phyloP scores from a whole-genome alignment of 1,284 basidiomycete genomes.

The Meira miltonrushii region DNA sequence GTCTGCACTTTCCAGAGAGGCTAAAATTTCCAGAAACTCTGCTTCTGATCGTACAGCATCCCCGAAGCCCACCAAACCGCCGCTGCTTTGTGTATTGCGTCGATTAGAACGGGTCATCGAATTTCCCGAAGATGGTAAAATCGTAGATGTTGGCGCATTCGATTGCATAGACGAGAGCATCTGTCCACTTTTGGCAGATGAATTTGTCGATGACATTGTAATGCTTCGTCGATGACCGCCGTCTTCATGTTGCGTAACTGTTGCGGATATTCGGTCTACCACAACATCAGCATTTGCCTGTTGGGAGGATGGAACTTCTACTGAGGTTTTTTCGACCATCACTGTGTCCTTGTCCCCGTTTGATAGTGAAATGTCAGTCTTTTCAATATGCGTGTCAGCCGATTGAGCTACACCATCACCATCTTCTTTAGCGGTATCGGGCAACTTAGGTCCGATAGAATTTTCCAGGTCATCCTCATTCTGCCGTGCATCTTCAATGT shows the following conservation, averaged over 20 bases:
- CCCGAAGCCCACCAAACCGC: constrained; percentile 58
- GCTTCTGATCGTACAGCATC: constrained; percentile 90
- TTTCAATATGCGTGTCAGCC: constrained; percentile 9
- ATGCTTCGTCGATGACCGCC: too few relatives aligned
- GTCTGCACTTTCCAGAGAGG: constrained; percentile 83
- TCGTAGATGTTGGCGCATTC: not conserved
- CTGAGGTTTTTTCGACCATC: not conserved
- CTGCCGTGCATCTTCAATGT: constrained; percentile 34
- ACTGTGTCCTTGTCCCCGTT: not conserved
- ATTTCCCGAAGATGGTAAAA: constrained; percentile 4
- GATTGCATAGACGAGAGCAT: not conserved
- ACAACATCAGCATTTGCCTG: not conserved
- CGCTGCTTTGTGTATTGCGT: constrained; percentile 19
- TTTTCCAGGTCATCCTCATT: not conserved
- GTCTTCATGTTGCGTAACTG: too few relatives aligned
- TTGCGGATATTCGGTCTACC: not conserved
- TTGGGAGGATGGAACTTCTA: not conserved
- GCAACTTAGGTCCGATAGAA: too few relatives aligned
- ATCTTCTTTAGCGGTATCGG: constrained; percentile 15
- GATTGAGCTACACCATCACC: constrained; percentile 15
- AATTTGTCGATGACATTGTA: too few relatives aligned
- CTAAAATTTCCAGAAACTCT: constrained; percentile 95
- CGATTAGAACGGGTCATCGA: constrained; percentile 30
- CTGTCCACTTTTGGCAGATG: too few relatives aligned
- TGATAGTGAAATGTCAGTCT: not conserved